A percentile compares a stretch with the other conserved stretches of the same genome.
Evolutionary conservation across 2,329 filamentous ascomycete species (phyloP).

Genomic region (Calonectria hawksworthii): DNA sequence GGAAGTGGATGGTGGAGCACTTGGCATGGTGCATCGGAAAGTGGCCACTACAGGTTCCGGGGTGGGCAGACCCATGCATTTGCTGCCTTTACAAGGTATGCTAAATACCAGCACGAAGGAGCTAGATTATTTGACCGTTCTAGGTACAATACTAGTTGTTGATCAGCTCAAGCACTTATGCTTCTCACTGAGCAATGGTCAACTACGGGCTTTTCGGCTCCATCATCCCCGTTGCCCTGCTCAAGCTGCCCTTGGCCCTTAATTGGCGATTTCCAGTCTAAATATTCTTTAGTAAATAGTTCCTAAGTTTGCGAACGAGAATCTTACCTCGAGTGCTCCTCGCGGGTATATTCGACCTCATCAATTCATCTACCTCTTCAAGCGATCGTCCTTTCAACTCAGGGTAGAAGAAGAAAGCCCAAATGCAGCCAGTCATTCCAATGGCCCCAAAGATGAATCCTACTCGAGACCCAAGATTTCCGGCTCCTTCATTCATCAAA

Average conservation of each 20-base stretch:
- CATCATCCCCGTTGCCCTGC: neutral
- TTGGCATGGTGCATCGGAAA: neutral
- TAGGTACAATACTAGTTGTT: neutral
- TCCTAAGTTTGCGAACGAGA: neutral
- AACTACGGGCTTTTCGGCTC: neutral
- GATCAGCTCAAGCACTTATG: neutral
- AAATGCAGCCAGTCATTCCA: neutral
- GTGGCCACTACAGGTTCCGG: neutral
- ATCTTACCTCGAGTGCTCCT: neutral
- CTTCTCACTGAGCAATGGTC: neutral
- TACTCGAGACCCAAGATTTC: neutral
- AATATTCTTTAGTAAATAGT: neutral
- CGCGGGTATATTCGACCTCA: neutral
- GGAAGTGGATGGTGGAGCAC: neutral
- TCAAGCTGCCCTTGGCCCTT: neutral
- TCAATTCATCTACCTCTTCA: neutral
- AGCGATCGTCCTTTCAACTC: neutral
- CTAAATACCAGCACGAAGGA: neutral
- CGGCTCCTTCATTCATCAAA: neutral
- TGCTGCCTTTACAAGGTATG: neutral
- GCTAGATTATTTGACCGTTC: neutral
- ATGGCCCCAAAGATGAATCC: neutral
- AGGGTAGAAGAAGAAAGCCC: conserved; percentile 1
- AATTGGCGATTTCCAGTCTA: neutral
- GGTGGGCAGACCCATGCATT: neutral